Conservation (phyloP, 352 stramenopile species). For the Phytophthora hybrid region DNA sequence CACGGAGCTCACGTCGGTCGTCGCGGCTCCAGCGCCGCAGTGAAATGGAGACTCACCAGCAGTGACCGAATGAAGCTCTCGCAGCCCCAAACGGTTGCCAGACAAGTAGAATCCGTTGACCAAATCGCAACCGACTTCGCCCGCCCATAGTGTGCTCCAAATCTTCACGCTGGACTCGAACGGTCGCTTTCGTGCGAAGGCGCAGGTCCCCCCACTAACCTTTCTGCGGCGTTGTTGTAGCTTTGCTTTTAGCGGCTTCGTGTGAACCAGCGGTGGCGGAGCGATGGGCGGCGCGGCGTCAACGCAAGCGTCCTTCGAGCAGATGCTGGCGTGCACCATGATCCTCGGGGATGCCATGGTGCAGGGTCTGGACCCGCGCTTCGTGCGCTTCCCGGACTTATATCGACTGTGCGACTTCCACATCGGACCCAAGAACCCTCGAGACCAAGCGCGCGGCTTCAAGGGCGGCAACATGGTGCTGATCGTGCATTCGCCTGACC, state of each 20-base stretch:
- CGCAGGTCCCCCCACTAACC: slow-evolving; percentile 11
- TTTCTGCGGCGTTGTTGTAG: not conserved
- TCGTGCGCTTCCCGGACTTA: slow-evolving; percentile 82
- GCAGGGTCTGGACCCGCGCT: slow-evolving; percentile 78
- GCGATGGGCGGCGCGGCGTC: slow-evolving; percentile 77
- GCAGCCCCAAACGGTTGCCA: not conserved
- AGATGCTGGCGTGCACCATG: slow-evolving; percentile 90
- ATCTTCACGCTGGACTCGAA: slow-evolving; percentile 18
- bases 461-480: slow-evolving; percentile 72
- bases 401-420: slow-evolving; percentile 88
- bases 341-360: slow-evolving; percentile 87
- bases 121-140: slow-evolving; percentile 24
- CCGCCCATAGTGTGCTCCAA: slow-evolving; percentile 17
- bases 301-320: slow-evolving; percentile 74
- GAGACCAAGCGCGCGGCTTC: slow-evolving; percentile 46
- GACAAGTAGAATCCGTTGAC: slow-evolving; percentile 20
- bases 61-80: slow-evolving; percentile 3
- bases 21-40: slow-evolving; percentile 7
- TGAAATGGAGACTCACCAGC: slow-evolving; percentile 11
- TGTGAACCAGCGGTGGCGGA: slow-evolving; percentile 10
- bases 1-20: slow-evolving; percentile 38
- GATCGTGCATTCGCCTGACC: slow-evolving; percentile 63
- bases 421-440: slow-evolving; percentile 66
- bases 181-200: slow-evolving; percentile 21
- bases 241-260: not conserved